phyloP scores from a whole-genome alignment of 1,284 basidiomycete genomes.

The Ganoderma meredithae region DNA sequence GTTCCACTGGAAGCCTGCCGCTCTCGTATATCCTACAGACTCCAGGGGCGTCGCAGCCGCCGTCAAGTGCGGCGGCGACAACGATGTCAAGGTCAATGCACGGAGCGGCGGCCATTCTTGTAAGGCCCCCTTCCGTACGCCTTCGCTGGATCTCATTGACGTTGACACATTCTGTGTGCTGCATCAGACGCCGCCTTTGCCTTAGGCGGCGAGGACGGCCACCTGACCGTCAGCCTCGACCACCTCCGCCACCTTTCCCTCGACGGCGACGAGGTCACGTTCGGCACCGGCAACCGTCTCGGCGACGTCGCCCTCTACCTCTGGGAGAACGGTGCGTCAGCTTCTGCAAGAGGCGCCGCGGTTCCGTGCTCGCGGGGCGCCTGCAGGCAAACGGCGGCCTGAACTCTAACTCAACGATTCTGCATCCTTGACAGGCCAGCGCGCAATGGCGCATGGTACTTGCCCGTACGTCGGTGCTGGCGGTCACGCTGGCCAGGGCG shows the following conservation, averaged over 20 bases:
- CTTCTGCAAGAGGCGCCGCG: background rate
- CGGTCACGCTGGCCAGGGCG: constrained; percentile 21
- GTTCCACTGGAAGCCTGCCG: constrained; percentile 15
- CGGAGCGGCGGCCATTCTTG: constrained; percentile 23
- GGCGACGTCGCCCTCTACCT: constrained; percentile 24
- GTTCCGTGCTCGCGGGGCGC: background rate
- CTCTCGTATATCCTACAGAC: constrained; percentile 16
- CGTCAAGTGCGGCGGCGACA: constrained; percentile 14
- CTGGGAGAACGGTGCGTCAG: constrained; percentile 20
- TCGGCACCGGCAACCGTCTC: constrained; percentile 19
- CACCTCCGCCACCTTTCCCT: constrained; percentile 18
- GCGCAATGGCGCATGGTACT: constrained; percentile 24
- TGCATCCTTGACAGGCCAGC: constrained; percentile 10
- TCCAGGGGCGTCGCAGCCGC: constrained; percentile 10
- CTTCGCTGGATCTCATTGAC: too few relatives aligned
- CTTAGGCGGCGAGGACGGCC: constrained; percentile 21
- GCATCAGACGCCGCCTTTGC: constrained; percentile 18
- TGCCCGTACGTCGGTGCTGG: constrained; percentile 21
- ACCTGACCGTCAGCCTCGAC: constrained; percentile 23
- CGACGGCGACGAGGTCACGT: constrained; percentile 15
- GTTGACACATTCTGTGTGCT: background rate
- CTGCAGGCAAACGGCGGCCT: background rate
- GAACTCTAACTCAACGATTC: background rate
- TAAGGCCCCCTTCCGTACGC: constrained; percentile 2
- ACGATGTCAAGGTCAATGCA: constrained; percentile 22